Evolutionary conservation across 805 yeast genomes (phyloP).

Genomic region (Pichia manshurica): DNA sequence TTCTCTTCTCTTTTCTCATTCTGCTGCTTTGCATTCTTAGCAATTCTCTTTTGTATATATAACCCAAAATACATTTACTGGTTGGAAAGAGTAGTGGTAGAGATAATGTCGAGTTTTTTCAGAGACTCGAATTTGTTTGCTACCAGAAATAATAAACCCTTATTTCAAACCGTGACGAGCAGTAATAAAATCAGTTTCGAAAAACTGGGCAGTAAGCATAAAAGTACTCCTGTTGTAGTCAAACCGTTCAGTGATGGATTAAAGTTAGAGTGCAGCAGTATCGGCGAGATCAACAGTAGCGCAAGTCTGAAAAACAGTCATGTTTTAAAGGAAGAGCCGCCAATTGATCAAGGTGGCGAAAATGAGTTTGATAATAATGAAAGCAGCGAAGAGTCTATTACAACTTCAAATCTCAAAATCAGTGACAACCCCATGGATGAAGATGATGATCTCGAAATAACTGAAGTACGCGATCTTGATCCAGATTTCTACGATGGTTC

Average conservation of each 20-base stretch:
- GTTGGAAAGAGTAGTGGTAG: too few relatives aligned
- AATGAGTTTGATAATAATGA: not conserved
- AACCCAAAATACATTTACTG: too few relatives aligned
- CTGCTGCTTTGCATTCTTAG: too few relatives aligned
- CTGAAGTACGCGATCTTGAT: constrained; percentile 9
- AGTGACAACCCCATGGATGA: not conserved
- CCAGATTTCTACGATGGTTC: not conserved
- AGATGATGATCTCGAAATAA: constrained; percentile 13
- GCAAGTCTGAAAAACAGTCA: not conserved
- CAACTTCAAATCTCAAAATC: too few relatives aligned
- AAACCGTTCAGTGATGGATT: constrained; percentile 1
- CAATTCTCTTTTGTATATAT: too few relatives aligned
- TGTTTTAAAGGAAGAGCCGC: not conserved
- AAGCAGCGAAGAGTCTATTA: not conserved
- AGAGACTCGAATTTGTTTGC: constrained; percentile 12
- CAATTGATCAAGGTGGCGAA: not conserved
- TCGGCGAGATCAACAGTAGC: not conserved
- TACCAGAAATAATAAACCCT: not conserved
- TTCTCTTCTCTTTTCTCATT: too few relatives aligned
- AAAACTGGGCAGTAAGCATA: not conserved
- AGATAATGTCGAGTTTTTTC: constrained; percentile 17
- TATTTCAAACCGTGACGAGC: not conserved
- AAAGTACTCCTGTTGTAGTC: not conserved
- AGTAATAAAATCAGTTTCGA: too few relatives aligned
- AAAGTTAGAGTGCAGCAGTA: not conserved